Percentiles rank a stretch among this genome's conserved stretches.
phyloP scores from a whole-genome alignment of 176 grass and related monocot genomes.

The Oryza meyeriana region DNA sequence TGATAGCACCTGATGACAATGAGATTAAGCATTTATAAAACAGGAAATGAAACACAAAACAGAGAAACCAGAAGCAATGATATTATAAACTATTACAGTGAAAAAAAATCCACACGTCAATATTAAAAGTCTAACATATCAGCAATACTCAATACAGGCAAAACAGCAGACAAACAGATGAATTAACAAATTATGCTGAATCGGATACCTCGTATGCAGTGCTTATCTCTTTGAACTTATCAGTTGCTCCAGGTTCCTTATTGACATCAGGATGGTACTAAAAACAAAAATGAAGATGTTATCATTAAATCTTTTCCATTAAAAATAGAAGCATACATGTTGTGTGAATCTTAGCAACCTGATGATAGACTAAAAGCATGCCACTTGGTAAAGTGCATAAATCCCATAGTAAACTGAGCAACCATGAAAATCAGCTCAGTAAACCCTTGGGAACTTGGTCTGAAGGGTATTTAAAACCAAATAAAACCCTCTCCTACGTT shows the following conservation, averaged over 20 bases:
- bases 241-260: slow-evolving; percentile 90
- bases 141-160: background rate
- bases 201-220: slow-evolving; percentile 84
- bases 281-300: slow-evolving; percentile 16
- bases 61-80: background rate
- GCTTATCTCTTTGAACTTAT: slow-evolving; percentile 99
- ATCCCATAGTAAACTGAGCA: background rate
- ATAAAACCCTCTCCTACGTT: slow-evolving; percentile 9
- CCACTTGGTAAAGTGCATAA: slow-evolving; percentile 4
- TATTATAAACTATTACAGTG: background rate
- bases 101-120: background rate
- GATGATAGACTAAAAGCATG: background rate
- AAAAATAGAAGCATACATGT: background rate
- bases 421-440: background rate
- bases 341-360: slow-evolving; percentile 13
- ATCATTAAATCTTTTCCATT: background rate
- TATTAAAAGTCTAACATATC: background rate
- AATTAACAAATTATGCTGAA: slow-evolving; percentile 5
- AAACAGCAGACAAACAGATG: background rate
- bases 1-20: slow-evolving; percentile 81
- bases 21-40: slow-evolving; percentile 37
- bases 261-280: slow-evolving; percentile 99
- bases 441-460: background rate
- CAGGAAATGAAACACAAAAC: background rate
- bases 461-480: background rate